Evolutionary conservation across 257 asterid species (phyloP).

Genomic region (Rauvolfia tetraphylla): DNA sequence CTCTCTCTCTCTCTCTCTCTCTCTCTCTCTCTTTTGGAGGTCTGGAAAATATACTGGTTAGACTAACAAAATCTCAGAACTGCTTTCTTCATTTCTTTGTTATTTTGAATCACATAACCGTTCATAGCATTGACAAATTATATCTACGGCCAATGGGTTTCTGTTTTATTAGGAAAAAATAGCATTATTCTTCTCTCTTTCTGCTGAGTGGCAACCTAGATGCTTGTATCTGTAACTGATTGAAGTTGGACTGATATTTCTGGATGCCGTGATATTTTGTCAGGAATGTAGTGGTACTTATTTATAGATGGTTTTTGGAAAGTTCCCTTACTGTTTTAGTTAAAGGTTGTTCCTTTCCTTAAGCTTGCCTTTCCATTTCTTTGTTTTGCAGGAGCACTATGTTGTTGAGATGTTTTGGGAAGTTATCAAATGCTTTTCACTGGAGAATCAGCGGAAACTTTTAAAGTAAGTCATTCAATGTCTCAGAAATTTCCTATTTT

Average conservation of each 20-base stretch:
- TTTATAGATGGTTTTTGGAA: background rate
- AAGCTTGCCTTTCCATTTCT: background rate
- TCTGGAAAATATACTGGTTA: background rate
- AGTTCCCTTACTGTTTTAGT: background rate
- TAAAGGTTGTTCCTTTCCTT: background rate
- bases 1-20: no score
- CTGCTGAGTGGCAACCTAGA: background rate
- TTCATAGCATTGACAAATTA: background rate
- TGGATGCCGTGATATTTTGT: background rate
- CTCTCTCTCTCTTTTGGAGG: no score
- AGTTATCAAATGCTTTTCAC: slow-evolving; percentile 63
- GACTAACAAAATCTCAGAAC: background rate
- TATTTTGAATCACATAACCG: background rate
- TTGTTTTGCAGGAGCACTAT: slow-evolving; percentile 79
- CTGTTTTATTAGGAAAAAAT: background rate
- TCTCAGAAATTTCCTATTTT: background rate
- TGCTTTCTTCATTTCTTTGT: background rate
- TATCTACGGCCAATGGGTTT: background rate
- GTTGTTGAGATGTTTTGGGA: slow-evolving; percentile 91
- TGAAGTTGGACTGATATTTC: background rate
- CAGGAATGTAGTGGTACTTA: background rate
- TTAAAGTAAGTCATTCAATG: slow-evolving; percentile 61
- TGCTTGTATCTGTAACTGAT: background rate
- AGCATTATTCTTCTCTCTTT: background rate
- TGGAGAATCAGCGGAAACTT: slow-evolving; percentile 76